Conservation (phyloP, 2,329 filamentous ascomycete genomes). For the Claviceps lovelessii region DNA sequence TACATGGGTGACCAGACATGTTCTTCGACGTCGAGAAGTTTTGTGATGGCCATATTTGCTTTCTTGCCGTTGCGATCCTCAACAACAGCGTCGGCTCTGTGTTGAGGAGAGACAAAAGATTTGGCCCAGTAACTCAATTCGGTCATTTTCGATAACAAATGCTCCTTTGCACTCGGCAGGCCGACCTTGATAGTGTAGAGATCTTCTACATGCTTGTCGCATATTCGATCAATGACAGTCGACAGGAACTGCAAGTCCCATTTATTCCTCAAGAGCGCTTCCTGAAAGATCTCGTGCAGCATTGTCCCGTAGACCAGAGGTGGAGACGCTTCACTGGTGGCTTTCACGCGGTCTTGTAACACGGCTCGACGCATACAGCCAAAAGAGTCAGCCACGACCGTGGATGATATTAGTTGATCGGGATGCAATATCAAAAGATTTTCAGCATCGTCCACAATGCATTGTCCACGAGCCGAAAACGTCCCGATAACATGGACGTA, state of each 20-base stretch:
- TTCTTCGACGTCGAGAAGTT: slow-evolving; percentile 90
- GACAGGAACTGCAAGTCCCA: slow-evolving; percentile 62
- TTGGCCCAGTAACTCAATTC: slow-evolving; percentile 74
- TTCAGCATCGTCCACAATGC: slow-evolving; percentile 65
- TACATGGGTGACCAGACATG: slow-evolving; percentile 98
- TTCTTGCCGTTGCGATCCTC: slow-evolving; percentile 66
- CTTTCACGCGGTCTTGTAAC: slow-evolving; percentile 87
- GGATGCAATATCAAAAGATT: slow-evolving; percentile 87
- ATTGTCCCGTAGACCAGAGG: slow-evolving; percentile 86
- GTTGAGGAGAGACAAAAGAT: slow-evolving; percentile 58
- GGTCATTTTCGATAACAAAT: slow-evolving; percentile 70
- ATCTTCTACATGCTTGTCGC: slow-evolving; percentile 72
- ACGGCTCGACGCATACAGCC: slow-evolving; percentile 81
- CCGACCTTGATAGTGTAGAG: slow-evolving; percentile 76
- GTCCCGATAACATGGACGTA: slow-evolving; percentile 78
- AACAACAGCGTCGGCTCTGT: slow-evolving; percentile 57
- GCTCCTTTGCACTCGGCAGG: slow-evolving; percentile 56
- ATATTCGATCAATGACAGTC: slow-evolving; percentile 49
- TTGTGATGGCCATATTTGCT: slow-evolving; percentile 73
- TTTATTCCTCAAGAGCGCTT: slow-evolving; percentile 66
- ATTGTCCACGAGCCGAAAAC: slow-evolving; percentile 56
- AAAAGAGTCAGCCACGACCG: slow-evolving; percentile 92
- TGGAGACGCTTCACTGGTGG: slow-evolving; percentile 63
- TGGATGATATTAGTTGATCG: slow-evolving; percentile 88
- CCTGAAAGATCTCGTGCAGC: slow-evolving; percentile 89